Evolutionary conservation across 1,284 basidiomycete genomes (phyloP), one percentile per base, ranked within the genome.

Genomic region (Xerocomus amazonicus): DNA sequence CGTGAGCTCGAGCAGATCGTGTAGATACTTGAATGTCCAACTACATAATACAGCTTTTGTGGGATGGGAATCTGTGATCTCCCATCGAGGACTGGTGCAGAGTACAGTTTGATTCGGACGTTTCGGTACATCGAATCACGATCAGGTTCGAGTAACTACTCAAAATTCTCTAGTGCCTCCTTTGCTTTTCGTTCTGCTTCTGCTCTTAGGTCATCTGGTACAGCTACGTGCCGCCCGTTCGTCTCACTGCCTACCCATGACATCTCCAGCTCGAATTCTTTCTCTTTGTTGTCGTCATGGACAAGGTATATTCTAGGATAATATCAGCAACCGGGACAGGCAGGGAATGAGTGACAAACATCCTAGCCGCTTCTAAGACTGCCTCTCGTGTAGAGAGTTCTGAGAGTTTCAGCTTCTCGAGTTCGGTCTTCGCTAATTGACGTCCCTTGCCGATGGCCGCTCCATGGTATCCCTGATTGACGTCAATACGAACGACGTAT

Each of bases 201-300:
- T 26, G 84, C 78, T 44, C 87, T 76, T 53, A 98, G 73, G 38
- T 93, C 92, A 51, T 81, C 81, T 29, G 96, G 96, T 47, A 99
- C 92, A 12, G 83, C 78, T 29, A 81, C 74, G 69, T 98, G 94
- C 47, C 86, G 72, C 42, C 83, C 84, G 27, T 87, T 84, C 19
- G 90, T 91, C 72, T 97, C 92, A 27, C 84, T 79, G 28, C 93
- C 84, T 53, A 98, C 84, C 97, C 97, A 99, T 34, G 94, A 92
- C 78, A 99, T 82, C 70, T 99, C 97, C 23, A 99, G 80, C 69
- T 99, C 97, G 60, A 99, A 99, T 47, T 94, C 90, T 67, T 97
- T 97, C 73, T 99, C 96, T 70, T 98, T 97, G 51, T 90, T 78
- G 61, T 99, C 97, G 57, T 99, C 96, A 66, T 99, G 97, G 13